Percentiles rank a stretch among this genome's conserved stretches.
Evolutionary conservation across 305 asterid genomes (phyloP).

Genomic region (Solanum hybrid): DNA sequence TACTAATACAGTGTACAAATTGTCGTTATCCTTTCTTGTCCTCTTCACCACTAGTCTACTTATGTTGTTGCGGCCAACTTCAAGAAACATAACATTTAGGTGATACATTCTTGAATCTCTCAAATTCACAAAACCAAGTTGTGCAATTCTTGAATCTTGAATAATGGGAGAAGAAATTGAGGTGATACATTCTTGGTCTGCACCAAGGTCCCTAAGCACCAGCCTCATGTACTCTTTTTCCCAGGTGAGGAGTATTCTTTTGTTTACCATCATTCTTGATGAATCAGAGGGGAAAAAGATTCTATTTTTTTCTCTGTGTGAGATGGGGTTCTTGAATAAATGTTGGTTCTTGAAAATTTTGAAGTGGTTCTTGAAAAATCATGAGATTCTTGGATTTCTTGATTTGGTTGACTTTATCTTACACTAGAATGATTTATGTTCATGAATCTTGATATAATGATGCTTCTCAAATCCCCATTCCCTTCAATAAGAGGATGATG

Average conservation of each 20-base stretch:
- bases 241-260: slow-evolving; percentile 34
- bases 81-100: background rate
- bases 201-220: slow-evolving; percentile 66
- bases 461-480: background rate
- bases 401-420: background rate
- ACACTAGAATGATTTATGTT: background rate
- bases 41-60: background rate
- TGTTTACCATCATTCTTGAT: background rate
- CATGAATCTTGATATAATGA: background rate
- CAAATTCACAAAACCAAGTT: background rate
- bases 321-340: background rate
- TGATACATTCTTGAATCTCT: background rate
- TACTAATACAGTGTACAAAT: background rate
- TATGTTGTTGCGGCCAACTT: background rate
- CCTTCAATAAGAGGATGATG: background rate
- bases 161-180: slow-evolving; percentile 41
- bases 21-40: background rate
- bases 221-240: slow-evolving; percentile 78
- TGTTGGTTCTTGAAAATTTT: background rate
- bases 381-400: background rate
- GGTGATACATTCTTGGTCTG: slow-evolving; percentile 69
- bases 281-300: background rate
- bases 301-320: background rate
- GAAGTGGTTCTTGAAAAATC: background rate
- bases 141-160: background rate